These are phyloP conservation scores for Cordyceps fumosorosea DNA, from an alignment of 2,329 filamentous ascomycete genomes.

Conservation along the genomic window DNA sequence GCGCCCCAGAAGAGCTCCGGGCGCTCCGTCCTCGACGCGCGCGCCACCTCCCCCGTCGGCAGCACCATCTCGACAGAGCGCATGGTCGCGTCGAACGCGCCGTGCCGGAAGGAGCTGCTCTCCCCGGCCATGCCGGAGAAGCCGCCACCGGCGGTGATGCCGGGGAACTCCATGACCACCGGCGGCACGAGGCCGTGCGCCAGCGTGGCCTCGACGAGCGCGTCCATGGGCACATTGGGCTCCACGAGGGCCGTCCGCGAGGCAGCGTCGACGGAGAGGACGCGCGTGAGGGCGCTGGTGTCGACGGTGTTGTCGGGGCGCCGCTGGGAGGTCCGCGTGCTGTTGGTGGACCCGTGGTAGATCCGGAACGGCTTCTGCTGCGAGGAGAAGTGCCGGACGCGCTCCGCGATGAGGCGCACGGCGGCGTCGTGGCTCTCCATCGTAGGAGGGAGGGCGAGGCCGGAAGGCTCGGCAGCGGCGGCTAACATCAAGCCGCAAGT, in stretches of 20 bases:
- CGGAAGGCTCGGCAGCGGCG: background rate
- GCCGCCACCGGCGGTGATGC: conserved; percentile 64
- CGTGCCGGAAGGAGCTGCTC: conserved; percentile 61
- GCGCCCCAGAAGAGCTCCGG: conserved; percentile 58
- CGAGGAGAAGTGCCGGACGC: conserved; percentile 38
- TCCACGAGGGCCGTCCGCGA: conserved; percentile 56
- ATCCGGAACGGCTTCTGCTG: conserved; percentile 57
- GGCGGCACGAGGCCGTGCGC: conserved; percentile 51
- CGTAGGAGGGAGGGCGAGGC: background rate
- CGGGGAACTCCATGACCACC: conserved; percentile 66
- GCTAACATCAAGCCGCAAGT: background rate
- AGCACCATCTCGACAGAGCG: conserved; percentile 59
- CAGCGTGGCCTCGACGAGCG: conserved; percentile 52
- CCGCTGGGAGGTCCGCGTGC: conserved; percentile 54
- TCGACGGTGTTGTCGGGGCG: conserved; percentile 53
- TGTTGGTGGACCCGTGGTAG: conserved; percentile 72
- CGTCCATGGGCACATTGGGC: conserved; percentile 64
- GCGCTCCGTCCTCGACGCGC: conserved; percentile 46
- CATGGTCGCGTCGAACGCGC: conserved; percentile 58
- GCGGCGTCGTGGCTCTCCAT: conserved; percentile 40
- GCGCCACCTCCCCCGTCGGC: conserved; percentile 50
- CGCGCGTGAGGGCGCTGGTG: conserved; percentile 55
- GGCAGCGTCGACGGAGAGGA: conserved; percentile 52
- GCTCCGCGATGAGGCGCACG: conserved; percentile 36
- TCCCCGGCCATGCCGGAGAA: conserved; percentile 63